Evolutionary conservation across 164 flowering plant species (phyloP), one percentile per base, ranked within the genome.

Genomic region (Umbellularia californica): DNA sequence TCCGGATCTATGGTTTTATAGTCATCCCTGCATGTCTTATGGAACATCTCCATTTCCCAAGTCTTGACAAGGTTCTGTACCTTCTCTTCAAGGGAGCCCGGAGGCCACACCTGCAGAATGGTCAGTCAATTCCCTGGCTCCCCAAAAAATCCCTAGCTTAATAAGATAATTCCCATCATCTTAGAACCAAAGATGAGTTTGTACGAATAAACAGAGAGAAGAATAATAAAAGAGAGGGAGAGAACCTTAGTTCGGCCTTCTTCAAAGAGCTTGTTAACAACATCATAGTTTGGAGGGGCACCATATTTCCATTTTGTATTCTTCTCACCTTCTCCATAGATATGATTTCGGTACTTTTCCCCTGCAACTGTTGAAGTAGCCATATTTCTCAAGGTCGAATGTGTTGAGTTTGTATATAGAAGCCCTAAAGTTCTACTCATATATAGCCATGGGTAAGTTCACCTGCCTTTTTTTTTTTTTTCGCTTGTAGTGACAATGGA

Each of bases 41-140:
- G 87, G 77, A 88, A 82, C n/a, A 90, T n/a, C 78, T 92, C 97
- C 97, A 92, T 92, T 67, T 92, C 97, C 88, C 87, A 88, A 52
- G 92, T 86, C 87, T 92, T 92, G 20, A 89, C 87, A 3, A 90
- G 82, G 73, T 82, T 82, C 77, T 92, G 94, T 72, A 92, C 97
- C 68, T 73, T 75, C 63, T 88, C 97, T 76, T 89, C 94, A 0
- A 85, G 73, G 65, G 94, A 89, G 6, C 90, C 93, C 76, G 87
- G 72, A 0, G 91, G 87, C 98, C 98, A 92, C 58, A 79, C 91
- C 95, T 93, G 75, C 79, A 78, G 5, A 69, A 28, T 17, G 5
- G 60, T 55, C 17, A 55, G 60, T 55, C n/a, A 55, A 5, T 55
- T 3, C 47, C 17, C 60, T 17, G 2, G 6, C 22, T 58, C 5